Conservation (phyloP, 1,139 yeast species). For the Diutina siamensis region DNA sequence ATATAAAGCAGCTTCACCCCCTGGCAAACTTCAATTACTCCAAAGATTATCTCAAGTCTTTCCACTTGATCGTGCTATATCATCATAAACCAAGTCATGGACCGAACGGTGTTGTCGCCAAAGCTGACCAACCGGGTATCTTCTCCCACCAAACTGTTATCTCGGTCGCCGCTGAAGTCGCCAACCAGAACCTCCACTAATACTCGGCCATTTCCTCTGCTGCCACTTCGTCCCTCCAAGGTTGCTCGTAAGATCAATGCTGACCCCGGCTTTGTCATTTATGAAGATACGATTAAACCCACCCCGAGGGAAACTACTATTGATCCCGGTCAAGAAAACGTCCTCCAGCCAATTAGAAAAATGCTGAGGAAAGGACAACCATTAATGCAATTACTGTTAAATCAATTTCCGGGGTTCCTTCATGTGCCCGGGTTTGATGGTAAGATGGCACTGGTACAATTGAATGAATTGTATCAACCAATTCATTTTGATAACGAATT, state of each 20-base stretch:
- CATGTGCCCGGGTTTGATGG: conserved; percentile 2
- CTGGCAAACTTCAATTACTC: too few relatives aligned
- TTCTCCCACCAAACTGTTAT: neutral
- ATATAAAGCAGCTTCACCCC: too few relatives aligned
- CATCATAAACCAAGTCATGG: neutral
- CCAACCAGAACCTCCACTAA: neutral
- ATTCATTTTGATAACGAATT: conserved; percentile 1
- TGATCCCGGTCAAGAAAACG: conserved; percentile 1
- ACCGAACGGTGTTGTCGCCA: neutral
- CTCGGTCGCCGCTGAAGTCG: neutral
- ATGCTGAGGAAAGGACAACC: conserved; percentile 1
- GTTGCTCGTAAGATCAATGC: neutral
- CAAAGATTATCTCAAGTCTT: too few relatives aligned
- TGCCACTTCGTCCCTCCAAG: conserved; percentile 1
- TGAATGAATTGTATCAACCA: neutral
- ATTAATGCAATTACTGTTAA: neutral
- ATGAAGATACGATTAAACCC: neutral
- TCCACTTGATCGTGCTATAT: neutral
- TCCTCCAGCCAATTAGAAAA: neutral
- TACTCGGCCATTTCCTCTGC: neutral
- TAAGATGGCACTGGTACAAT: neutral
- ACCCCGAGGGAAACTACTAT: neutral
- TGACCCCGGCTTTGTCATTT: neutral
- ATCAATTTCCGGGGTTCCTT: neutral
- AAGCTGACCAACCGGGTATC: conserved; percentile 1